phyloP scores from a whole-genome alignment of 345 rosid genomes.

The Eucalyptus camaldulensis region DNA sequence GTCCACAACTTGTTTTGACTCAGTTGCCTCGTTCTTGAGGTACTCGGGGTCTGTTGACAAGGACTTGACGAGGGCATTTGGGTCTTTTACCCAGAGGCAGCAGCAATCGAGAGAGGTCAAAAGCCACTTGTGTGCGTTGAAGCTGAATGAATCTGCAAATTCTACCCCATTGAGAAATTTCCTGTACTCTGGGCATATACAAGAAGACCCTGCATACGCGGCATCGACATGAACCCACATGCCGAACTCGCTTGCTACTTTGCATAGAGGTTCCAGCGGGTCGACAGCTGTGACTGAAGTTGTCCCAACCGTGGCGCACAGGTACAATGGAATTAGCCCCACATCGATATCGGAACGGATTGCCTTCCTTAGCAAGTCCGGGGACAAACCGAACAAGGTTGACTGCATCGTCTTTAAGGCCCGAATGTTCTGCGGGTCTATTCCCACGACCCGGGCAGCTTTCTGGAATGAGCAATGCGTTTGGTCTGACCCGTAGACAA shows the following conservation, averaged over 20 bases:
- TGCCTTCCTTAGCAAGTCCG: neutral
- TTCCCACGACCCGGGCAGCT: slow-evolving; percentile 29
- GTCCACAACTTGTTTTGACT: slow-evolving; percentile 11
- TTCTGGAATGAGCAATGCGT: slow-evolving; percentile 14
- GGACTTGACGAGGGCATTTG: too few relatives aligned
- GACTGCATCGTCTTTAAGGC: slow-evolving; percentile 10
- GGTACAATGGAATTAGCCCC: slow-evolving; percentile 12
- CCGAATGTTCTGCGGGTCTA: slow-evolving; percentile 25
- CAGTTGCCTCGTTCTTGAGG: too few relatives aligned
- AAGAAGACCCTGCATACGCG: slow-evolving; percentile 40
- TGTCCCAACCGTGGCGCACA: slow-evolving; percentile 26
- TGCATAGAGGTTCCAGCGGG: slow-evolving; percentile 5
- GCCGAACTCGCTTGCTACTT: neutral
- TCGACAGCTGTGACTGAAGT: slow-evolving; percentile 17
- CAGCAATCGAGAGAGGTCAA: too few relatives aligned
- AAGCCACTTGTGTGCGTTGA: slow-evolving; percentile 27
- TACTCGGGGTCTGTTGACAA: neutral
- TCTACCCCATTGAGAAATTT: slow-evolving; percentile 30
- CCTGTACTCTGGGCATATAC: slow-evolving; percentile 43
- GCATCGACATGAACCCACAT: slow-evolving; percentile 50
- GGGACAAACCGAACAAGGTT: neutral
- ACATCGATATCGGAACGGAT: neutral
- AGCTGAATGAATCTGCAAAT: slow-evolving; percentile 28
- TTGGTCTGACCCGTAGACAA: slow-evolving; percentile 32
- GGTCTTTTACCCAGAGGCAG: too few relatives aligned